Evolutionary conservation across 495 filamentous ascomycete species (phyloP), one percentile per base, ranked within the genome.

Genomic region (Aspergillus heteromorphus): DNA sequence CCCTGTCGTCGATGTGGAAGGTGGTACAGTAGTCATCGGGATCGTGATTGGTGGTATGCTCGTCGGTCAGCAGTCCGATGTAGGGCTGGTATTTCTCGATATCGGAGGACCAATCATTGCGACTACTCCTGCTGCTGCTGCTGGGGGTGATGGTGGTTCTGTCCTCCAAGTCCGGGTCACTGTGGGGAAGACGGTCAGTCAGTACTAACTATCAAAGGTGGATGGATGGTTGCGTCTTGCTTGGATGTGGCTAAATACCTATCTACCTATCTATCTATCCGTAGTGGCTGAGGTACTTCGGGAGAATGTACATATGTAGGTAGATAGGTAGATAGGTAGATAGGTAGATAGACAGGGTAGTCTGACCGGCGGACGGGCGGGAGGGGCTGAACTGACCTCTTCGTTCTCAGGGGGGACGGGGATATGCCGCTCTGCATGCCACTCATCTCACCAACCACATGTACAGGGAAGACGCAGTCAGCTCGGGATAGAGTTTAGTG

Each of bases 321-420:
- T 23, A 27, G 38, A 51, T 8, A 21, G 21, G 10, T 51, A 13
- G 16, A 16, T 4, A 27, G 23, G 8, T 23, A 27, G 38, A 51
- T 8, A 21, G 21, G 10, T 51, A 13, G 16, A 16, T 4, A 27
- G 23, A 27, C 3, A 4, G 23, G 23, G 23, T 27, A 27, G 23
- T 3, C 23, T 27, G 23, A 27, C 23, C 4, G 23, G 23, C 23
- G 23, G 23, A 27, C 23, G 23, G 23, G 23, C 23, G 23, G 23
- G 23, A 27, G 23, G 23, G 23, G 7, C 27, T 40, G 34, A 47
- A 47, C 48, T 55, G 51, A 63, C 60, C 60, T 63, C 29, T 16
- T 21, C 21, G 56, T 59, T 27, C 16, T 31, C 21, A 49, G 49
- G 42, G 57, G 52, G 29, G 42, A 49, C n/a, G 20, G 11, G 43